Conservation (phyloP, 176 grass and related monocot genomes). For the Stipa capillata region DNA sequence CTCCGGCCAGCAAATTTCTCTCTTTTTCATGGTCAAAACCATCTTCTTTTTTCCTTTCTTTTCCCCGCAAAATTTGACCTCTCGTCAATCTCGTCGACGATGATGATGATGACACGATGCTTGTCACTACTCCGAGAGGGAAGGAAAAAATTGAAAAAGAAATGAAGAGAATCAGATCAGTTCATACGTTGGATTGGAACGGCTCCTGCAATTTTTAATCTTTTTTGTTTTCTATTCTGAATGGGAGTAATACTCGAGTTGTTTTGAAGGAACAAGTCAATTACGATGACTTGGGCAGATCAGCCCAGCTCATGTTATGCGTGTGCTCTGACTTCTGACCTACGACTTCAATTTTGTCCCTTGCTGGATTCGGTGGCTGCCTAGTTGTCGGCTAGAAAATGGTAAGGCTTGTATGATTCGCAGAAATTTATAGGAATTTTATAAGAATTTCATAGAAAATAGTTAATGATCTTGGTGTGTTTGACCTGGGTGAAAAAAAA, state of each 20-base stretch:
- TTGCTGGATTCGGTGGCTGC: no score
- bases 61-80: neutral
- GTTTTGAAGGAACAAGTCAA: neutral
- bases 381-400: no score
- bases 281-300: neutral
- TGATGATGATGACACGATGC: neutral
- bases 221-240: neutral
- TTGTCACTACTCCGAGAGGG: neutral
- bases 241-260: neutral
- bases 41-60: neutral
- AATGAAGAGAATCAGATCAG: neutral
- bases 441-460: no score
- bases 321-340: constrained; percentile 9
- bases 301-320: neutral
- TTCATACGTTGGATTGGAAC: neutral
- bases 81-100: constrained; percentile 1
- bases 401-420: no score
- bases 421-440: no score
- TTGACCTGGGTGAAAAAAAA: no score
- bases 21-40: neutral
- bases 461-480: no score
- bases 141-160: neutral
- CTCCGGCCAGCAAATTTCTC: neutral
- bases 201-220: neutral
- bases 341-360: constrained; percentile 17